phyloP scores from a whole-genome alignment of 2,329 filamentous ascomycete species.

The Herpomyces periplanetae region DNA sequence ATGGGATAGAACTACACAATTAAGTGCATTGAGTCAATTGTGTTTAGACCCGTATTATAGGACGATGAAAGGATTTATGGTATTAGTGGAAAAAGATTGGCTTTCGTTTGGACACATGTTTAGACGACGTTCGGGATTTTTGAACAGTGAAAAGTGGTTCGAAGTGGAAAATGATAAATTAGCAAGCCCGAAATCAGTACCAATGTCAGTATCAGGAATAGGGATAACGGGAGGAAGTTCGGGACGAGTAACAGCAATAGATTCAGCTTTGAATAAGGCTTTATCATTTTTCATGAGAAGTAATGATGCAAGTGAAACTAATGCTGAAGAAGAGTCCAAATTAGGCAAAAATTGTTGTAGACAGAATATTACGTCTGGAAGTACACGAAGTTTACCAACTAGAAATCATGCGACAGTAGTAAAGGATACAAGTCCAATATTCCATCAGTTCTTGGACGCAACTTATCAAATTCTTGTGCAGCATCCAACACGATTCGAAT shows the following conservation, averaged over 20 bases:
- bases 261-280: constrained; percentile 15
- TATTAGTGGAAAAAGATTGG: constrained; percentile 88
- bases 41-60: constrained; percentile 86
- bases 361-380: constrained; percentile 7
- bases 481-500: constrained; percentile 61
- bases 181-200: too few relatives aligned
- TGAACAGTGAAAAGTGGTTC: constrained; percentile 85
- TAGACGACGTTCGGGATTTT: constrained; percentile 46
- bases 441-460: constrained; percentile 86
- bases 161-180: constrained; percentile 43
- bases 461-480: constrained; percentile 65
- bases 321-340: constrained; percentile 6
- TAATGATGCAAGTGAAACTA: constrained; percentile 6
- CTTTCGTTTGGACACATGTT: constrained; percentile 95
- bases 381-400: constrained; percentile 9
- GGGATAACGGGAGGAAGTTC: constrained; percentile 5
- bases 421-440: constrained; percentile 80
- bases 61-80: constrained; percentile 71
- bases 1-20: constrained; percentile 84
- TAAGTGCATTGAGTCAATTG: constrained; percentile 61
- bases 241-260: constrained; percentile 18
- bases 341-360: too few relatives aligned
- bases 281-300: constrained; percentile 11
- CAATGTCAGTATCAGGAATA: constrained; percentile 13
- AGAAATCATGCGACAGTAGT: constrained; percentile 30